A percentile compares a stretch with the other conserved stretches of the same genome.
Conservation (phyloP, 1,139 yeast species). For the Hyphopichia pseudoburtonii region DNA sequence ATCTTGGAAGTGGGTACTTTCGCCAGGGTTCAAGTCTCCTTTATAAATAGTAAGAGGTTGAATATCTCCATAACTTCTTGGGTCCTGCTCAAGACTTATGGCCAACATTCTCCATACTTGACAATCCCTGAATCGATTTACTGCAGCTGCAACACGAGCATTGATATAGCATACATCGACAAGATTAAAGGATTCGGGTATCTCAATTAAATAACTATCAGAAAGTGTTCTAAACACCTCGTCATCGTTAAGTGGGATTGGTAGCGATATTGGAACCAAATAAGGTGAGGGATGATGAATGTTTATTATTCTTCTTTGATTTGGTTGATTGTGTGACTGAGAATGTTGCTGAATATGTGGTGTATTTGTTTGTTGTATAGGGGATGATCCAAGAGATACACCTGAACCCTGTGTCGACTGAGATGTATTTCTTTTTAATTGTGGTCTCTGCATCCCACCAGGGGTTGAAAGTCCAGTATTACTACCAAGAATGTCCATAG, state of each 20-base stretch:
- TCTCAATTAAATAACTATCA: slow-evolving; percentile 36
- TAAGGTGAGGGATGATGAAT: slow-evolving; percentile 39
- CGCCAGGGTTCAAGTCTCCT: slow-evolving; percentile 1
- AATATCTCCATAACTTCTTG: slow-evolving; percentile 3
- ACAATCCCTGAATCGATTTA: slow-evolving; percentile 53
- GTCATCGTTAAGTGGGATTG: slow-evolving; percentile 44
- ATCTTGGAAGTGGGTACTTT: slow-evolving; percentile 12
- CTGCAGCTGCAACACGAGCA: slow-evolving; percentile 57
- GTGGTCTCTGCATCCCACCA: slow-evolving; percentile 20
- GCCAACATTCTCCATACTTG: slow-evolving; percentile 72
- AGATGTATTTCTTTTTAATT: slow-evolving; percentile 32
- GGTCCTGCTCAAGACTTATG: slow-evolving; percentile 51
- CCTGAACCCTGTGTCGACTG: slow-evolving; percentile 40
- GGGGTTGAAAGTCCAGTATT: slow-evolving; percentile 6
- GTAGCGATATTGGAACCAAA: slow-evolving; percentile 44
- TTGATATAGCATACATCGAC: slow-evolving; percentile 59
- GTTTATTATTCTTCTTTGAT: slow-evolving; percentile 13
- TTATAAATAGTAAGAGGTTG: no score
- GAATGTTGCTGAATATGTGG: neutral
- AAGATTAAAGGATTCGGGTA: slow-evolving; percentile 52
- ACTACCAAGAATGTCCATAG: slow-evolving; percentile 11
- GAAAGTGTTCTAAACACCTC: slow-evolving; percentile 43
- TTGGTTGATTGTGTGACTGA: slow-evolving; percentile 11
- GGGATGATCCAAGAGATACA: slow-evolving; percentile 17
- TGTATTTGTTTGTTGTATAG: slow-evolving; percentile 3